These are phyloP conservation scores for Thielaviopsis ethacetica DNA, from an alignment of 2,329 filamentous ascomycete genomes.

Conservation along the genomic window DNA sequence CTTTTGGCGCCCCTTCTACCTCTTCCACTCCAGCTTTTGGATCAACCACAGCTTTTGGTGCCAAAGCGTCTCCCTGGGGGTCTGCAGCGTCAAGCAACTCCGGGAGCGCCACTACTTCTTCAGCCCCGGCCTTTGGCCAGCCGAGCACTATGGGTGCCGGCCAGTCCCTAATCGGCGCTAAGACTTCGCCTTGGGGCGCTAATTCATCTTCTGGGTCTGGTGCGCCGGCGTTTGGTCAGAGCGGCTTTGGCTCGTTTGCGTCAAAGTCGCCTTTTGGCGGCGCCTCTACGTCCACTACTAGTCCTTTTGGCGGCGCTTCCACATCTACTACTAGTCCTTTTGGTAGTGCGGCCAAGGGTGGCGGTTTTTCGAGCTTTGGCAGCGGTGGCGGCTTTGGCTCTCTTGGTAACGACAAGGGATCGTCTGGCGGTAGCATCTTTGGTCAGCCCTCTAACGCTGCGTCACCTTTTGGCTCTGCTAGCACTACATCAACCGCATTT, in stretches of 20 bases:
- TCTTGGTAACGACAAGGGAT: conserved; percentile 21
- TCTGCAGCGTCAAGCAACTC: conserved; percentile 17
- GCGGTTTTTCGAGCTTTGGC: conserved; percentile 39
- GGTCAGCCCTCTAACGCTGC: conserved; percentile 14
- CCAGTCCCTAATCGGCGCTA: conserved; percentile 29
- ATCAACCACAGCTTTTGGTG: conserved; percentile 13
- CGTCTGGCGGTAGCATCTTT: conserved; percentile 16
- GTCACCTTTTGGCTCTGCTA: conserved; percentile 15
- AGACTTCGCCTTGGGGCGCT: conserved; percentile 37
- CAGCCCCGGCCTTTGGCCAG: conserved; percentile 20
- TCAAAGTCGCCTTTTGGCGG: conserved; percentile 9
- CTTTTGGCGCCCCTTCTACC: conserved; percentile 19
- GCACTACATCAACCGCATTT: conserved; percentile 20
- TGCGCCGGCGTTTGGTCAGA: no score
- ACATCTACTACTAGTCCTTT: conserved; percentile 13
- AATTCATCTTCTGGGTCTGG: conserved; percentile 12
- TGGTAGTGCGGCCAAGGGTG: conserved; percentile 19
- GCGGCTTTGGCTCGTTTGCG: conserved; percentile 36
- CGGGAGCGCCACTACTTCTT: conserved; percentile 16
- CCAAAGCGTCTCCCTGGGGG: conserved; percentile 25
- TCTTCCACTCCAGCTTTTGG: conserved; percentile 11
- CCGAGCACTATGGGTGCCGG: conserved; percentile 32
- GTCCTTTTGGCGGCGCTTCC: conserved; percentile 12
- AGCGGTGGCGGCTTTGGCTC: conserved; percentile 38
- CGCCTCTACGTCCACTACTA: conserved; percentile 14